Base-by-base conservation (phyloP, 192 early-diverging fungal genomes). In the Piromyces sp. region DNA sequence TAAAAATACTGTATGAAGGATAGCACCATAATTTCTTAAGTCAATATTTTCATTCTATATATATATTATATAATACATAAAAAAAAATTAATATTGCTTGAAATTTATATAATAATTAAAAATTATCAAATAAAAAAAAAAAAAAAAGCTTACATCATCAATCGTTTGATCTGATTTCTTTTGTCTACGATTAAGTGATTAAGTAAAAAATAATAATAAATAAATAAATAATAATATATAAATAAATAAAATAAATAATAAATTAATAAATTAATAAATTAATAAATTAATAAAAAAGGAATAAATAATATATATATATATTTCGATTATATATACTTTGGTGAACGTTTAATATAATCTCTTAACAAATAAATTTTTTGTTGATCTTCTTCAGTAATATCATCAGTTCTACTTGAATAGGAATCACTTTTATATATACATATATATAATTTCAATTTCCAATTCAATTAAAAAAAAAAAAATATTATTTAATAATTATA, bases 1-100 rank as follows among this genome's bases (percentile, higher is more conserved):
- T 29, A 95, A 79, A 82, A 95, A 95, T 0, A 92, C 90, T 0
- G 92, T 95, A 78, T 90, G 87, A 13, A 92, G 92, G 0, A 90
- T 93, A 29, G 92, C 86, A 11, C 90, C 90, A 13, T 33, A 79
- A 30, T 84, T 78, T 83, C 68, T 68, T 30, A 84, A 31, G 13
- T 37, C 79, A 17, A 80, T 38, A 28, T 30, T 81, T 30, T 38
- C 17, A 40, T 15, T 30, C 51, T 68, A 68, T n/a, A 68, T n/a
- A 68, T n/a, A 68, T n/a, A 68, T 68, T 26, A 11, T 11, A 7
- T 7, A 7, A 36, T 36, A 36, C 12, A 36, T 36, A 36, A 7
- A 36, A 36, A 36, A 36, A 36, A n/a, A n/a, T n/a, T n/a, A n/a
- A n/a, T n/a, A n/a, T n/a, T n/a, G n/a, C n/a, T n/a, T n/a, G n/a